Conservation (phyloP, 2,329 filamentous ascomycete genomes). For the Aulographum hederae region DNA sequence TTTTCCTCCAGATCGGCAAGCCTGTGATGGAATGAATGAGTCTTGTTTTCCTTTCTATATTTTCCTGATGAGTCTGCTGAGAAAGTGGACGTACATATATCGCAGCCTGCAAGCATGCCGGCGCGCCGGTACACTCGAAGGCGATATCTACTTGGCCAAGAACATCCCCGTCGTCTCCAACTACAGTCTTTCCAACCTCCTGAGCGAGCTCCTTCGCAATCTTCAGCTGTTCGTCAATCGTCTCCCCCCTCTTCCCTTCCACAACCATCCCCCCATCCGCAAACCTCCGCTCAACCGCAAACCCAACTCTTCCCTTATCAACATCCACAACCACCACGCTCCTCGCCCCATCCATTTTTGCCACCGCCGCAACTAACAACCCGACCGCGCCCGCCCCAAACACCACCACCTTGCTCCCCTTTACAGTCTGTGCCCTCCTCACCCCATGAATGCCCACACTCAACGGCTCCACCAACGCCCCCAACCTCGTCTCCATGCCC, state of each 20-base stretch:
- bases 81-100: conserved; percentile 35
- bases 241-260: conserved; percentile 25
- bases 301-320: conserved; percentile 34
- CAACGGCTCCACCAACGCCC: conserved; percentile 41
- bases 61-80: too few relatives aligned
- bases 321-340: conserved; percentile 43
- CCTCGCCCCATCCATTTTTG: conserved; percentile 32
- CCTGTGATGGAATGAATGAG: conserved; percentile 12
- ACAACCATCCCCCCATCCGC: conserved; percentile 27
- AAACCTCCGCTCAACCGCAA: conserved; percentile 29
- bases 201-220: conserved; percentile 32
- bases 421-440: conserved; percentile 30
- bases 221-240: conserved; percentile 33
- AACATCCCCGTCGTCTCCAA: conserved; percentile 10
- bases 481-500: conserved; percentile 33
- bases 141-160: conserved; percentile 45
- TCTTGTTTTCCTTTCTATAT: conserved; percentile 4
- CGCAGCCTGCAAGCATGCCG: conserved; percentile 55
- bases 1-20: conserved; percentile 50
- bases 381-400: conserved; percentile 45
- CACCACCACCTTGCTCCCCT: conserved; percentile 32
- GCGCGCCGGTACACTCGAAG: conserved; percentile 64
- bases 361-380: conserved; percentile 37
- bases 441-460: conserved; percentile 42
- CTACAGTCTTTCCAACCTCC: conserved; percentile 18